These are phyloP conservation scores for Russula sp. DNA, from an alignment of 768 basidiomycete genomes.

Conservation along the genomic window DNA sequence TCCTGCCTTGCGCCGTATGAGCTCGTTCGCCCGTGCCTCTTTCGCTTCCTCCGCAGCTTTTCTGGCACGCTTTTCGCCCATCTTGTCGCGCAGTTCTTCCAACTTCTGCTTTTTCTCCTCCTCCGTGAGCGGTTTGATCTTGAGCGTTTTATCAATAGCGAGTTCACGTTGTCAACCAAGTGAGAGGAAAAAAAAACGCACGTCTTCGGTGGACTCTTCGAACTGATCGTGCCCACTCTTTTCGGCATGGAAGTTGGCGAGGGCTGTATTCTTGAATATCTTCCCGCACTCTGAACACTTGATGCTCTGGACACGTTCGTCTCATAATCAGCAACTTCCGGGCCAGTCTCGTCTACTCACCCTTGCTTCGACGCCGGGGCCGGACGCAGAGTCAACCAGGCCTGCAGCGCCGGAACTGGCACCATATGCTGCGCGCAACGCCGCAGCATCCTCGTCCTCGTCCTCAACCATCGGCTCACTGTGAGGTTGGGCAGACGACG, in stretches of 20 bases:
- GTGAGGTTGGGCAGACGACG: conserved; percentile 21
- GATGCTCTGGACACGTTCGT: conserved; percentile 51
- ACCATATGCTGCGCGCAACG: conserved; percentile 45
- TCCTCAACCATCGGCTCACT: conserved; percentile 47
- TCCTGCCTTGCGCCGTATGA: conserved; percentile 77
- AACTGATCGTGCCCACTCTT: conserved; percentile 95
- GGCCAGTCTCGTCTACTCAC: conserved; percentile 33
- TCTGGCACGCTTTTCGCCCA: conserved; percentile 69
- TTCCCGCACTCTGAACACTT: conserved; percentile 83
- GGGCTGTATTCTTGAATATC: conserved; percentile 75
- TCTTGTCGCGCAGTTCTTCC: conserved; percentile 68
- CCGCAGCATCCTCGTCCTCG: conserved; percentile 71
- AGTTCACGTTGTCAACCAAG: not conserved
- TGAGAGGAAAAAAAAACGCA: conserved; percentile 28
- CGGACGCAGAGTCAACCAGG: conserved; percentile 18
- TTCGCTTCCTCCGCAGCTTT: conserved; percentile 71
- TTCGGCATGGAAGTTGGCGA: conserved; percentile 91
- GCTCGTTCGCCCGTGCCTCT: conserved; percentile 69
- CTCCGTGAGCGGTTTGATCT: conserved; percentile 94
- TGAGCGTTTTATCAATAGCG: not conserved
- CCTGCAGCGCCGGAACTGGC: conserved; percentile 36
- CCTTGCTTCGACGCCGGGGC: conserved; percentile 56
- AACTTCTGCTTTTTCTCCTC: conserved; percentile 85
- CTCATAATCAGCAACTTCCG: not conserved
- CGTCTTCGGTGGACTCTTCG: conserved; percentile 94